phyloP scores from a whole-genome alignment of 768 basidiomycete genomes.

The Tricholomella constricta region DNA sequence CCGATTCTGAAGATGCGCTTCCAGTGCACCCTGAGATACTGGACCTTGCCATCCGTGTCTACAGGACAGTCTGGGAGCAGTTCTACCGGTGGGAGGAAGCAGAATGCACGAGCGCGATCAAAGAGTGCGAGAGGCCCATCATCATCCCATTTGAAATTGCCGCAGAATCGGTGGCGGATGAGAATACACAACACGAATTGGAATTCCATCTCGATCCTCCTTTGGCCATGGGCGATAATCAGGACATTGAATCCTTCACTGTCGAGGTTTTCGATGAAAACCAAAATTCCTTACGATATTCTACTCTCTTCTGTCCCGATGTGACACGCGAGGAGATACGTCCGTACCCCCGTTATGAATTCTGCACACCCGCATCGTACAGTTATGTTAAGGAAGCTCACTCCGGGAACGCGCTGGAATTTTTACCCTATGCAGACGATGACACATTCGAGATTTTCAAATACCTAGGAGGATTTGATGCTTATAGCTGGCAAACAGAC shows the following conservation, averaged over 20 bases:
- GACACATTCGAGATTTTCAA: constrained; percentile 29
- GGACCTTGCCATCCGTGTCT: constrained; percentile 29
- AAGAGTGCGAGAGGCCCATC: constrained; percentile 10
- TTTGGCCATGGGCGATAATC: background rate
- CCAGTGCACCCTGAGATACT: constrained; percentile 1
- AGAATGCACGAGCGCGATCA: constrained; percentile 22
- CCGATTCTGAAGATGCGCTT: background rate
- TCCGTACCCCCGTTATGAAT: constrained; percentile 39
- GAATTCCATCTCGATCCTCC: constrained; percentile 5
- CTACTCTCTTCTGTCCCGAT: constrained; percentile 13
- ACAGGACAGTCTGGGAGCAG: constrained; percentile 41
- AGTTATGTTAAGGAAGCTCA: constrained; percentile 24
- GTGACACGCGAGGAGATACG: background rate
- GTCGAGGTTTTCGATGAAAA: constrained; percentile 16
- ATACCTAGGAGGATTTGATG: constrained; percentile 30
- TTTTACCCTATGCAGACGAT: constrained; percentile 54
- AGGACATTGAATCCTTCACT: constrained; percentile 16
- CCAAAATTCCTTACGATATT: constrained; percentile 9
- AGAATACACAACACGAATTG: too few species aligned
- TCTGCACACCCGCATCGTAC: constrained; percentile 45
- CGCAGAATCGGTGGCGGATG: too few species aligned
- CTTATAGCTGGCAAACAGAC: constrained; percentile 37
- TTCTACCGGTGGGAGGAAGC: constrained; percentile 49
- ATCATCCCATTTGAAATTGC: background rate
- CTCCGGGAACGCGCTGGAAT: constrained; percentile 18